Conservation (phyloP, 768 basidiomycete genomes). For the Lactarius pseudohatsudake region DNA sequence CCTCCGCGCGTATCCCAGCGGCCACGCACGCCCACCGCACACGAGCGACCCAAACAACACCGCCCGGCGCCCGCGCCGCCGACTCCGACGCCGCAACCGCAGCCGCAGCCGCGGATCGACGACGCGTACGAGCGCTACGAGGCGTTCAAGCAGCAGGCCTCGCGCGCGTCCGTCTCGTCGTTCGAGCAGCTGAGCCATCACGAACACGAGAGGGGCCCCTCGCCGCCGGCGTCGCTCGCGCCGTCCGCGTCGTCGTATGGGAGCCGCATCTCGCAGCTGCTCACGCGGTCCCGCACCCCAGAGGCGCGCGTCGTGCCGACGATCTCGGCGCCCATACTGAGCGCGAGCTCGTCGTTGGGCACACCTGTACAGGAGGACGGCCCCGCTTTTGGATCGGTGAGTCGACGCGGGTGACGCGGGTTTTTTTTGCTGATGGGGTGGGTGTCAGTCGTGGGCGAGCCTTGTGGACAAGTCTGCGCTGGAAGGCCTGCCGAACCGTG, state of each 20-base stretch:
- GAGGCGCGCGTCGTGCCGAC: conserved; percentile 46
- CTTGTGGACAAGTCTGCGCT: conserved; percentile 82
- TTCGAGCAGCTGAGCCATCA: conserved; percentile 44
- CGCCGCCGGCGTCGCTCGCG: neutral
- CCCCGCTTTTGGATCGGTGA: conserved; percentile 67
- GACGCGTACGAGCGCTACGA: conserved; percentile 93
- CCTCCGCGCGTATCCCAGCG: conserved; percentile 31
- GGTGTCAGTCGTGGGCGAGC: conserved; percentile 82
- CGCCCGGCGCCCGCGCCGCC: conserved; percentile 57
- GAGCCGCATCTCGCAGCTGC: conserved; percentile 46
- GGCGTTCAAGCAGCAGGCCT: conserved; percentile 62
- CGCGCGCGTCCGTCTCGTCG: conserved; percentile 64
- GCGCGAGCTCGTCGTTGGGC: conserved; percentile 43
- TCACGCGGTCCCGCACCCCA: conserved; percentile 62
- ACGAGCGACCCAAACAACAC: conserved; percentile 38
- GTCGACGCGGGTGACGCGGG: conserved; percentile 29
- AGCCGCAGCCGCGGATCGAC: conserved; percentile 37
- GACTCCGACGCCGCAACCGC: conserved; percentile 32
- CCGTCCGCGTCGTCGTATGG: conserved; percentile 12
- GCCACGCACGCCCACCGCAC: conserved; percentile 32
- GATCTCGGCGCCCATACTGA: conserved; percentile 70
- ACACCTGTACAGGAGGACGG: conserved; percentile 45
- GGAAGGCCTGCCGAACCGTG: conserved; percentile 72
- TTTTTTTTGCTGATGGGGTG: conserved; percentile 6
- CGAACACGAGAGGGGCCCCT: conserved; percentile 31